Percentiles rank a stretch among this genome's conserved stretches.
phyloP scores from a whole-genome alignment of 108 stramenopile species.

The Nannochloropsis salina region DNA sequence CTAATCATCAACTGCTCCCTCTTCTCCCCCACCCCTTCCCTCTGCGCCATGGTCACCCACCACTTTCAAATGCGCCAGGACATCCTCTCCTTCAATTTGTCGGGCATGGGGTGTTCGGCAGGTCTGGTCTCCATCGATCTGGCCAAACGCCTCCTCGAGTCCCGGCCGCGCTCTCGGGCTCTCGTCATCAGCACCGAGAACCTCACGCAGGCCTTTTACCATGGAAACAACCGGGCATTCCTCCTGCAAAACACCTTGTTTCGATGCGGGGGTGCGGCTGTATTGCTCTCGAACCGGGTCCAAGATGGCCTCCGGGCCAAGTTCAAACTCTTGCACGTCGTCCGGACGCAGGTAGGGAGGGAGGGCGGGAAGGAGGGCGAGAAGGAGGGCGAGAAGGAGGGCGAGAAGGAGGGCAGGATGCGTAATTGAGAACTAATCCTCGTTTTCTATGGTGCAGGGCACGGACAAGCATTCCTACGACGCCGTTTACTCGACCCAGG shows the following conservation, averaged over 20 bases:
- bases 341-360: slow-evolving; percentile 69
- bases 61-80: slow-evolving; percentile 84
- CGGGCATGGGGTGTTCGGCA: slow-evolving; percentile 96
- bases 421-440: no score
- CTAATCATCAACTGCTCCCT: slow-evolving; percentile 93
- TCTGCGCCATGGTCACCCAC: slow-evolving; percentile 90
- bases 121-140: slow-evolving; percentile 84
- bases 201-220: slow-evolving; percentile 92
- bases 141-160: slow-evolving; percentile 71
- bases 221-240: slow-evolving; percentile 85
- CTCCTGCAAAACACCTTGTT: slow-evolving; percentile 95
- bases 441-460: slow-evolving; percentile 38
- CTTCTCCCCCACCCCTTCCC: slow-evolving; percentile 91
- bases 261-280: slow-evolving; percentile 95
- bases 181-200: slow-evolving; percentile 92
- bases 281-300: slow-evolving; percentile 87
- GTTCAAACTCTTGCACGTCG: slow-evolving; percentile 93
- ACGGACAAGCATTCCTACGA: slow-evolving; percentile 72
- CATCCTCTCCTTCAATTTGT: slow-evolving; percentile 79
- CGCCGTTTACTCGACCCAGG: slow-evolving; percentile 76
- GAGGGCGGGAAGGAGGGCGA: background rate
- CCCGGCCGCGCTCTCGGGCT: slow-evolving; percentile 64
- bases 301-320: slow-evolving; percentile 84
- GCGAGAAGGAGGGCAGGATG: no score
- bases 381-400: background rate